phyloP scores from a whole-genome alignment of 148 eudicot species.

The Pouteria glomerata region DNA sequence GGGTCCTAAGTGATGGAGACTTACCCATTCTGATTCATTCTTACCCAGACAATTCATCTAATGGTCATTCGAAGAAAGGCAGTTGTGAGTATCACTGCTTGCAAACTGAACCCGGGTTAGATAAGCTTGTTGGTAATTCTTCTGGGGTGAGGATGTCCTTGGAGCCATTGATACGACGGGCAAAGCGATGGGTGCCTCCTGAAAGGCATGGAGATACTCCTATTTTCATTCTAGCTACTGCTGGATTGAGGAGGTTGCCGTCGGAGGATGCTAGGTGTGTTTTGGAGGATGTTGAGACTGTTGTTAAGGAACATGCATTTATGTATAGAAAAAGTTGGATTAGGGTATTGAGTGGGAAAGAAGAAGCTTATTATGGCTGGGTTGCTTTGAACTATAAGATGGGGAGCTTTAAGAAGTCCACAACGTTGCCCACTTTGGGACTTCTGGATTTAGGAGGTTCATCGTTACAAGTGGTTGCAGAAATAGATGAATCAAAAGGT shows the following conservation, averaged over 20 bases:
- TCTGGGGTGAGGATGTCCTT: slow-evolving; percentile 51
- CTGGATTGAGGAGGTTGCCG: slow-evolving; percentile 63
- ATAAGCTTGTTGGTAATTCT: slow-evolving; percentile 59
- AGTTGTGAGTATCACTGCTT: slow-evolving; percentile 67
- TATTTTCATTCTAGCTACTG: slow-evolving; percentile 68
- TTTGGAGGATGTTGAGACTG: slow-evolving; percentile 52
- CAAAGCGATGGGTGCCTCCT: slow-evolving; percentile 49
- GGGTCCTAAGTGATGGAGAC: slow-evolving; percentile 12
- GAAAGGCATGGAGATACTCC: slow-evolving; percentile 46
- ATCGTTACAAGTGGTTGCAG: slow-evolving; percentile 69
- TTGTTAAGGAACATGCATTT: slow-evolving; percentile 48
- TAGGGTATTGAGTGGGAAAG: slow-evolving; percentile 77
- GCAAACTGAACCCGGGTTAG: slow-evolving; percentile 84
- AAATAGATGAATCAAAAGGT: slow-evolving; percentile 23
- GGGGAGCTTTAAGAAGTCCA: slow-evolving; percentile 44
- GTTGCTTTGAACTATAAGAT: slow-evolving; percentile 65
- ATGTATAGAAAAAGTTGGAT: slow-evolving; percentile 51
- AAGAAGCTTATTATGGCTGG: slow-evolving; percentile 92
- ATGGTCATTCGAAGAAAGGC: slow-evolving; percentile 20
- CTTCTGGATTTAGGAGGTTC: slow-evolving; percentile 93
- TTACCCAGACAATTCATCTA: slow-evolving; percentile 41
- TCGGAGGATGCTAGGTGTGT: slow-evolving; percentile 30
- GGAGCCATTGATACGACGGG: slow-evolving; percentile 70
- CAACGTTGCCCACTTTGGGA: slow-evolving; percentile 43
- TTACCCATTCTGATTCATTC: slow-evolving; percentile 53